Conservation (phyloP, 495 filamentous ascomycete species). For the Physcia stellaris region DNA sequence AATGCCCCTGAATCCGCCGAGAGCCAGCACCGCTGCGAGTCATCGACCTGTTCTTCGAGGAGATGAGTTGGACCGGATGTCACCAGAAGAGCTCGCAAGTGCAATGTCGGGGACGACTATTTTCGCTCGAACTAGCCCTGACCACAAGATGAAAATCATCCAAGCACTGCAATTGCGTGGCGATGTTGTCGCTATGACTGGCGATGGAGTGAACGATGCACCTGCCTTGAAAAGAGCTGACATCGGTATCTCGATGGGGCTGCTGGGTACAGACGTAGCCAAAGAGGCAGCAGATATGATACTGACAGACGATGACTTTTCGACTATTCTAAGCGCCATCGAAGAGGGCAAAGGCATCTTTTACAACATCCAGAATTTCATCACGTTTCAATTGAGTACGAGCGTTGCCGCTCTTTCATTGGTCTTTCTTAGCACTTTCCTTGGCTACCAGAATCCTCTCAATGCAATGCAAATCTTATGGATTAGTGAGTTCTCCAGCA, state of each 20-base stretch:
- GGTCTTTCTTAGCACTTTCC: conserved; percentile 78
- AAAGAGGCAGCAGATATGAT: conserved; percentile 99
- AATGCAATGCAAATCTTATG: conserved; percentile 99
- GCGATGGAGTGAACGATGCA: conserved; percentile 95
- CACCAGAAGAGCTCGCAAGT: conserved; percentile 62
- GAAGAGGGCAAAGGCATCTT: conserved; percentile 99
- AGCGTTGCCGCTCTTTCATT: conserved; percentile 87
- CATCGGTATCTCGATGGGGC: conserved; percentile 95
- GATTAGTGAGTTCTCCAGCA: conserved; percentile 62
- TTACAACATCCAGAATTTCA: conserved; percentile 98
- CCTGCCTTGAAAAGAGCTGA: conserved; percentile 95
- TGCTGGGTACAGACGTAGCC: conserved; percentile 88
- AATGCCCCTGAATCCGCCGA: conserved; percentile 49
- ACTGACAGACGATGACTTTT: conserved; percentile 93
- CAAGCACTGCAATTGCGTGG: conserved; percentile 80
- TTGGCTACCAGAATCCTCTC: conserved; percentile 85
- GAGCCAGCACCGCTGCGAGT: conserved; percentile 21
- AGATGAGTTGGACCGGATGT: conserved; percentile 85
- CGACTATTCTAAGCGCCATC: conserved; percentile 89
- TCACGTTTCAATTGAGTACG: conserved; percentile 96
- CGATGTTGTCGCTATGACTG: conserved; percentile 98
- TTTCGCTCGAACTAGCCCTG: conserved; percentile 90
- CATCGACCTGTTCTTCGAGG: conserved; percentile 64
- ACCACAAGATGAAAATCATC: conserved; percentile 97
- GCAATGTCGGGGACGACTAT: conserved; percentile 80